Evolutionary conservation across 768 basidiomycete genomes (phyloP), one percentile per base, ranked within the genome.

Genomic region (Cytidiella melzeri): DNA sequence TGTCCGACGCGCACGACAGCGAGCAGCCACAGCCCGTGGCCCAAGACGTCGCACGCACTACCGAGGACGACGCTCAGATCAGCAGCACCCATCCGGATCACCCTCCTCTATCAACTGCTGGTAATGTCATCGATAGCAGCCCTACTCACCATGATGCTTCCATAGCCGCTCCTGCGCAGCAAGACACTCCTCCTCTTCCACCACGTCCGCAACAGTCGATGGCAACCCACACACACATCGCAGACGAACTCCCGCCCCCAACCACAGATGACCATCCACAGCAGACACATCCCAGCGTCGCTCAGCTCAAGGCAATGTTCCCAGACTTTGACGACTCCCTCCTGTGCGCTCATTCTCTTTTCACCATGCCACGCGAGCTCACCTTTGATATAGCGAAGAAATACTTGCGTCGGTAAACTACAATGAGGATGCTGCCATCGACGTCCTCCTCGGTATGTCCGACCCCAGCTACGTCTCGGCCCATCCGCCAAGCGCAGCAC

Each of bases 401-500:
- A 83, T 93, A 0, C 70, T 93, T 41, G 79, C 89, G 51, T 84
- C 83, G 5, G 84, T 84, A 4, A 60, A 70, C n/a, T 75, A 82
- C 10, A 70, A 87, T 55, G 80, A 89, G 55, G 87, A 87, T 53
- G 75, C 73, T 24, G 90, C 90, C 4, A 74, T 92, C 48, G 89
- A 92, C 57, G 68, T 74, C 1, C 72, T 93, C 7, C 75, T 93
- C 5, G 84, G 83, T 9, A 92, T 93, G 90, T 90, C 76, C 66
- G 91, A 93, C 67, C 89, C 89, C 1, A 73, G 81, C 5, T 91
- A 85, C 60, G 73, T 73, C 15, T 64, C 81, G 3, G 61, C 71
- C 12, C 56, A 54, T 7, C 54, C 53, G 41, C 51, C 64, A 53
- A 56, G 69, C 69, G 44, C 20, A 55, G 53, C 38, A 23, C 38